A percentile compares a stretch with the other conserved stretches of the same genome.
Conservation (phyloP, 2,329 filamentous ascomycete genomes). For the Neocucurbitaria cava region DNA sequence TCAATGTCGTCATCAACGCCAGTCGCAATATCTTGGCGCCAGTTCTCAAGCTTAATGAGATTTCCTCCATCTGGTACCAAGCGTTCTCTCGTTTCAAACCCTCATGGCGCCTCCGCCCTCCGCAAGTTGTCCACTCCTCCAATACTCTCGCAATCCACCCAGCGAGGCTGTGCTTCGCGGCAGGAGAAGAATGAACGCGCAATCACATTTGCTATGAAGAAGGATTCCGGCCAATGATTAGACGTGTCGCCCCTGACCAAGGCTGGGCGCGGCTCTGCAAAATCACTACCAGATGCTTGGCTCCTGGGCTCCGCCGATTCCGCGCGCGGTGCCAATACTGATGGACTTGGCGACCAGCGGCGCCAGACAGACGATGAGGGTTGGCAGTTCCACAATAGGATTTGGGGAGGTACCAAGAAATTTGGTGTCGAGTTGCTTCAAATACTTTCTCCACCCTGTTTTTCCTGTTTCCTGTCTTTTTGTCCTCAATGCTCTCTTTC, state of each 20-base stretch:
- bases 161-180: constrained; percentile 35
- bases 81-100: constrained; percentile 7
- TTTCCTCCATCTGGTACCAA: not conserved
- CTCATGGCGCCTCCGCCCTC: not conserved
- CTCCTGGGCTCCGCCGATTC: constrained; percentile 41
- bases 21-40: not conserved
- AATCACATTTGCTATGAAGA: constrained; percentile 26
- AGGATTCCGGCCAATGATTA: constrained; percentile 21
- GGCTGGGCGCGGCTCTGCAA: constrained; percentile 41
- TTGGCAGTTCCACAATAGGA: constrained; percentile 49
- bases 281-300: constrained; percentile 32
- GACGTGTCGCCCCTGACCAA: constrained; percentile 41
- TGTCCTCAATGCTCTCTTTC: constrained; percentile 32
- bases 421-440: constrained; percentile 36
- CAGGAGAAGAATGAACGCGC: constrained; percentile 25
- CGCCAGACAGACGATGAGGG: constrained; percentile 39
- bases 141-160: constrained; percentile 7
- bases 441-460: constrained; percentile 35
- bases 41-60: not conserved
- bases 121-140: constrained; percentile 7
- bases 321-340: constrained; percentile 35
- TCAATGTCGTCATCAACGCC: not conserved
- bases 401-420: constrained; percentile 35
- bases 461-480: constrained; percentile 25
- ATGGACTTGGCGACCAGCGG: constrained; percentile 39